Conservation (phyloP, 192 early-diverging fungal genomes). For the Paraglomus brasilianum region DNA sequence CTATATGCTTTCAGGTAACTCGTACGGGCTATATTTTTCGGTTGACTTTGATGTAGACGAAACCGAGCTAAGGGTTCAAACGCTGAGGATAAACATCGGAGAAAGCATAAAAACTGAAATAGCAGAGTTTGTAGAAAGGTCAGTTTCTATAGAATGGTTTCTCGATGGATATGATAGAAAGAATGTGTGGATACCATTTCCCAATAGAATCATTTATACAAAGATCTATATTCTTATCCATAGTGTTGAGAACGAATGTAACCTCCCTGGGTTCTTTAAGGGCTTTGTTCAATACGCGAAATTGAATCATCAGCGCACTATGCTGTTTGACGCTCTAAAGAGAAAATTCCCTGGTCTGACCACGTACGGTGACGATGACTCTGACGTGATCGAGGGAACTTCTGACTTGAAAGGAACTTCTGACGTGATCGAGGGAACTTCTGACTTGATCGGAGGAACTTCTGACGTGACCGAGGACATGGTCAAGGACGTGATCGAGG, state of each 20-base stretch:
- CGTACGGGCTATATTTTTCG: not conserved
- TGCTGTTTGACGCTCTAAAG: constrained; percentile 9
- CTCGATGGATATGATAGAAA: not conserved
- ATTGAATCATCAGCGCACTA: constrained; percentile 17
- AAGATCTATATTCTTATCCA: not conserved
- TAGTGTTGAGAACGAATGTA: constrained; percentile 4
- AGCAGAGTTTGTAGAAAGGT: constrained; percentile 20
- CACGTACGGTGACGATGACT: too few relatives aligned
- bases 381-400: too few relatives aligned
- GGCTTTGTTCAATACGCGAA: constrained; percentile 18
- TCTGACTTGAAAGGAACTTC: too few relatives aligned
- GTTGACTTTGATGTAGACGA: constrained; percentile 16
- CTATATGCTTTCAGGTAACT: not conserved
- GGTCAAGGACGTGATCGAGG: too few relatives aligned
- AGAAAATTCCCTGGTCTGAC: not conserved
- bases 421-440: too few relatives aligned
- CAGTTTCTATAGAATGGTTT: not conserved
- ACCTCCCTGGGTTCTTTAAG: constrained; percentile 8
- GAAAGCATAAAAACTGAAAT: not conserved
- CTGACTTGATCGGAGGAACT: too few relatives aligned
- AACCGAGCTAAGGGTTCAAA: not conserved
- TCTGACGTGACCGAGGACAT: too few relatives aligned
- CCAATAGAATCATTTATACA: not conserved
- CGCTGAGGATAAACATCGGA: not conserved
- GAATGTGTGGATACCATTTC: too few relatives aligned